Conservation (phyloP, 2,329 filamentous ascomycete species). For the Colletotrichum brevisporum region DNA sequence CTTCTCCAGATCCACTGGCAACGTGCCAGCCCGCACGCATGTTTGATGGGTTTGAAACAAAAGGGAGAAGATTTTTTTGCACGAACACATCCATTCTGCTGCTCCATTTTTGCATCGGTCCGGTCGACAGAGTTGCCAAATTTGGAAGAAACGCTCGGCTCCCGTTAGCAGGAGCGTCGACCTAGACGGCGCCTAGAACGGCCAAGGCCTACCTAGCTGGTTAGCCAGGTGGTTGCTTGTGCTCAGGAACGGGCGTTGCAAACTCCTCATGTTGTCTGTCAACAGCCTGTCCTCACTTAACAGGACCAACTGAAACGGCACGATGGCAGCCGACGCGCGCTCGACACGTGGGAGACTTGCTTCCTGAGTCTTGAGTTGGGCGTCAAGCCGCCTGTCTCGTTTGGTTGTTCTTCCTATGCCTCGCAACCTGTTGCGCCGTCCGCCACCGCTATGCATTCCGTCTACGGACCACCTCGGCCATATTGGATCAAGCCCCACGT, state of each 20-base stretch:
- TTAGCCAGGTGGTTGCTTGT: conserved; percentile 14
- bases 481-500: background rate
- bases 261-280: conserved; percentile 10
- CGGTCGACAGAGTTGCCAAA: conserved; percentile 19
- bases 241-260: conserved; percentile 29
- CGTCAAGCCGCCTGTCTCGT: conserved; percentile 11
- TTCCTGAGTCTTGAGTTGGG: background rate
- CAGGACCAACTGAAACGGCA: conserved; percentile 28
- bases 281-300: background rate
- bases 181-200: conserved; percentile 18
- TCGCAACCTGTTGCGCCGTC: background rate
- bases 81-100: background rate
- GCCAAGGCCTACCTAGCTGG: conserved; percentile 9
- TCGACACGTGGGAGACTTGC: conserved; percentile 6
- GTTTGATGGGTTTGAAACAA: conserved; percentile 24
- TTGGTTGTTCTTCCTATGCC: conserved; percentile 1
- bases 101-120: background rate
- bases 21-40: conserved; percentile 30
- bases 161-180: conserved; percentile 20
- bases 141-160: conserved; percentile 21
- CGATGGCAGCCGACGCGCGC: conserved; percentile 24
- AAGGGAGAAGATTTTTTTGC: conserved; percentile 1
- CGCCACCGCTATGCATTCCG: background rate
- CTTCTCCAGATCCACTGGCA: conserved; percentile 13
- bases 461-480: background rate